A percentile compares a stretch with the other conserved stretches of the same genome.
Evolutionary conservation across 371 early-diverging fungal genomes (phyloP).

Genomic region (Smittium culicis): DNA sequence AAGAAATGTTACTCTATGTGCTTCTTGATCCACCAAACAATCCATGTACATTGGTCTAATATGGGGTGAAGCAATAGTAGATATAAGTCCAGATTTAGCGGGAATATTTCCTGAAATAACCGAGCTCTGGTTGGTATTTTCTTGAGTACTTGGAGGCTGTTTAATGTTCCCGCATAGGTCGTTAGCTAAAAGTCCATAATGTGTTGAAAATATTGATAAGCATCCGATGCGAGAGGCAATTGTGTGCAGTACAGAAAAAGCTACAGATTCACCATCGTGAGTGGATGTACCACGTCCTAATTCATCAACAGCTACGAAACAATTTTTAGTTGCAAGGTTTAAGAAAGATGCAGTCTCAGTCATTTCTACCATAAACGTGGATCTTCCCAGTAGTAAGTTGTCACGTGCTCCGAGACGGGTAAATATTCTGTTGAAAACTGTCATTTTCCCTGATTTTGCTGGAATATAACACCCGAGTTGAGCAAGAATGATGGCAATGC

Average conservation of each 20-base stretch:
- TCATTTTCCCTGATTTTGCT: conserved; percentile 59
- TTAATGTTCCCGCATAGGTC: conserved; percentile 56
- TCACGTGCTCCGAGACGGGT: conserved; percentile 98
- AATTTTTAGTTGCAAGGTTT: conserved; percentile 76
- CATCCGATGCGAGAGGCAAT: conserved; percentile 74
- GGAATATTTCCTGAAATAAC: neutral
- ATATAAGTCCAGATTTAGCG: neutral
- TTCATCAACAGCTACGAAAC: conserved; percentile 98
- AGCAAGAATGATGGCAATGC: conserved; percentile 94
- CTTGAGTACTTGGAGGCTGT: conserved; percentile 20
- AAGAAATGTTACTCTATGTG: conserved; percentile 85
- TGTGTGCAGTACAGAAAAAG: conserved; percentile 82
- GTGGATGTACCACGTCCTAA: conserved; percentile 98
- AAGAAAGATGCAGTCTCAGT: conserved; percentile 92
- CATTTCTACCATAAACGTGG: conserved; percentile 99
- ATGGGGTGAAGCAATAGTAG: conserved; percentile 13
- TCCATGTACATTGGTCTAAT: conserved; percentile 50
- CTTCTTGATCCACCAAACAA: conserved; percentile 66
- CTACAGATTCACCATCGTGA: conserved; percentile 96
- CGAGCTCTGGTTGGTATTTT: conserved; percentile 21
- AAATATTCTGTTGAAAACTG: conserved; percentile 91
- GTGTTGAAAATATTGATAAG: conserved; percentile 91
- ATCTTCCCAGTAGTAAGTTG: conserved; percentile 88
- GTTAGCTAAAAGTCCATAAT: conserved; percentile 85
- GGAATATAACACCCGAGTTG: conserved; percentile 97